Evolutionary conservation across 1,139 yeast species (phyloP).

Genomic region (Hemisphaericaspora subhashii): DNA sequence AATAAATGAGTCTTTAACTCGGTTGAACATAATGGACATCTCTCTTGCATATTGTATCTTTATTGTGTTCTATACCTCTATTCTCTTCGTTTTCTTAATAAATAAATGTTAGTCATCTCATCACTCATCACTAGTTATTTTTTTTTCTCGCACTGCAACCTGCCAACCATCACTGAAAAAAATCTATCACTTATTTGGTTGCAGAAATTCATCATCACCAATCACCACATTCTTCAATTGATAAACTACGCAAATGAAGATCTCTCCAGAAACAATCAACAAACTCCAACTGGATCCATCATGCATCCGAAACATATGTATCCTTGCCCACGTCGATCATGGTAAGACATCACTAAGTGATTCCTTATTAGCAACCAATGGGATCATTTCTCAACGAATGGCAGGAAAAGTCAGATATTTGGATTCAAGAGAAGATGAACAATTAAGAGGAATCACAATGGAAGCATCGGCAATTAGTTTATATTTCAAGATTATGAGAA

Average conservation of each 20-base stretch:
- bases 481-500: slow-evolving; percentile 67
- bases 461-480: slow-evolving; percentile 91
- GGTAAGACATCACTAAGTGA: slow-evolving; percentile 97
- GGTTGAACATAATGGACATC: slow-evolving; percentile 31
- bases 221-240: background rate
- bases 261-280: slow-evolving; percentile 62
- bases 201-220: too few species aligned
- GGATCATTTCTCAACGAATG: slow-evolving; percentile 89
- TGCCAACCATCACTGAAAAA: too few species aligned
- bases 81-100: too few species aligned
- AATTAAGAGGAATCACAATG: slow-evolving; percentile 95
- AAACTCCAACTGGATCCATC: slow-evolving; percentile 69
- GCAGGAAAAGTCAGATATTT: slow-evolving; percentile 94
- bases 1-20: slow-evolving; percentile 25
- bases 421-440: slow-evolving; percentile 96
- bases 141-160: background rate
- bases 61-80: too few species aligned
- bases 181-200: background rate
- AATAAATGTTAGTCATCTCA: too few species aligned
- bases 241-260: slow-evolving; percentile 34
- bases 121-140: background rate
- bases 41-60: too few species aligned
- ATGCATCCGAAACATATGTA: slow-evolving; percentile 84
- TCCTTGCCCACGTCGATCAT: slow-evolving; percentile 97
- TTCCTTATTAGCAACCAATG: slow-evolving; percentile 89